Base-by-base conservation (phyloP, 495 filamentous ascomycete species). In the Choiromyces venosus region DNA sequence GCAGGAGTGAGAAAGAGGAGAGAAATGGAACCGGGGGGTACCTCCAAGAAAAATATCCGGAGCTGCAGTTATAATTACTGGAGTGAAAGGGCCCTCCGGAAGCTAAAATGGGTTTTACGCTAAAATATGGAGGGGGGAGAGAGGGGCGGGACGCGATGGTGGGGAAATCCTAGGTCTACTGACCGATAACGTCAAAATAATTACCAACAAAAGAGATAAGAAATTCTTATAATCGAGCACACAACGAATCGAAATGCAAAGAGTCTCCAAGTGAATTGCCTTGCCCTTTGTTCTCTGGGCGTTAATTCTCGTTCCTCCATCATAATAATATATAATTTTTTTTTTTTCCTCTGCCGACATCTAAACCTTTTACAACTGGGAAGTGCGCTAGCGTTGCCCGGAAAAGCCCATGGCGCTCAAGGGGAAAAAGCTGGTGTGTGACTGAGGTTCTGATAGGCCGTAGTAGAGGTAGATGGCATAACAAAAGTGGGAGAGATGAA, bases 191-290 rank as follows among this genome's bases (percentile, higher is more conserved):
- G 74, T 76, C 74, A 77, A 73, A 72, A 72, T 73, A 73, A 77
- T 77, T 77, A 77, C 74, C 75, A 77, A 77, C 69, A 69, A 61
- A 74, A 65, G 69, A 77, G 75, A 77, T 77, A 77, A 77, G 75
- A 74, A 67, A 61, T 61, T 77, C 71, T 77, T 69, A 73, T 46
- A 76, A 66, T 36, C 61, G 66, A 69, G 73, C 38, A 29, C 25
- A 33, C 52, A 61, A 14, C 3, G 33, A 46, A 61, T 33, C 4
- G 25, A 61, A 29, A 29, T 29, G 52, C 12, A 29, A 33, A 61
- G 52, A 61, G 25, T 1, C 12, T 33, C 25, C 52, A 61, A 29
- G 25, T 33, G 52, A 33, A 33, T 25, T 33, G 25, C 25, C 52
- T 16, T 61, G 25, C 25, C 5, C 52, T 33, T 61, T 61, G 52